Conservation (phyloP, 1,284 basidiomycete genomes). For the Uromyces viciae-fabae region DNA sequence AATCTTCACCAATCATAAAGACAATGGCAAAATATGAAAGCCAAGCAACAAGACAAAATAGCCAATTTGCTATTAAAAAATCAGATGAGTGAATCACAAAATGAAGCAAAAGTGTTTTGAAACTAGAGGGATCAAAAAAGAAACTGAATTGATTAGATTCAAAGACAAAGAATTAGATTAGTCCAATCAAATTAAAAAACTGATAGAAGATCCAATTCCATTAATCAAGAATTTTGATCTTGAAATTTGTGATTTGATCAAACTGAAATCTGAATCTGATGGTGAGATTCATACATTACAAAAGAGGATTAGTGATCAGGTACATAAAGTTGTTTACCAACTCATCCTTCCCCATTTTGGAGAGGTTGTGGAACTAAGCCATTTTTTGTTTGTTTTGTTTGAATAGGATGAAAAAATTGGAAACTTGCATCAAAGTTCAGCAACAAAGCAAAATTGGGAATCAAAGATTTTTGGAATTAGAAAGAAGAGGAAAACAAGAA, state of each 20-base stretch:
- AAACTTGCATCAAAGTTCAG: too few relatives aligned
- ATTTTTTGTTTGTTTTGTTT: too few relatives aligned
- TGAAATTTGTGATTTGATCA: slow-evolving; percentile 13
- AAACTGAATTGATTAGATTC: neutral
- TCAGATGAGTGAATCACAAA: slow-evolving; percentile 8
- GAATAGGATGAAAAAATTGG: too few relatives aligned
- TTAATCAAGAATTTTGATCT: slow-evolving; percentile 21
- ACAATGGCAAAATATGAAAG: slow-evolving; percentile 21
- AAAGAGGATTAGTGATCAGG: slow-evolving; percentile 29
- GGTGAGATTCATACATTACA: slow-evolving; percentile 20
- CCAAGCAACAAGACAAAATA: slow-evolving; percentile 4
- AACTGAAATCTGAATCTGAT: slow-evolving; percentile 7
- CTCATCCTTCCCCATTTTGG: too few relatives aligned
- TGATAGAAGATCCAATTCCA: slow-evolving; percentile 9
- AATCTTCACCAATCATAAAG: neutral
- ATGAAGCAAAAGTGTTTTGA: neutral
- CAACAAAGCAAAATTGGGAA: too few relatives aligned
- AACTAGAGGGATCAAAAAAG: neutral
- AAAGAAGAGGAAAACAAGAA: too few relatives aligned
- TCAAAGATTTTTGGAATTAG: too few relatives aligned
- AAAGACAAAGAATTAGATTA: slow-evolving; percentile 1
- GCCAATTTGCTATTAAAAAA: neutral
- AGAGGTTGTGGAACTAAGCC: too few relatives aligned
- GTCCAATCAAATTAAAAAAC: slow-evolving; percentile 3
- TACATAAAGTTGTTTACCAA: too few relatives aligned